These are phyloP conservation scores for Thuja plicata DNA, from an alignment of 83 land plant genomes.

Conservation along the genomic window DNA sequence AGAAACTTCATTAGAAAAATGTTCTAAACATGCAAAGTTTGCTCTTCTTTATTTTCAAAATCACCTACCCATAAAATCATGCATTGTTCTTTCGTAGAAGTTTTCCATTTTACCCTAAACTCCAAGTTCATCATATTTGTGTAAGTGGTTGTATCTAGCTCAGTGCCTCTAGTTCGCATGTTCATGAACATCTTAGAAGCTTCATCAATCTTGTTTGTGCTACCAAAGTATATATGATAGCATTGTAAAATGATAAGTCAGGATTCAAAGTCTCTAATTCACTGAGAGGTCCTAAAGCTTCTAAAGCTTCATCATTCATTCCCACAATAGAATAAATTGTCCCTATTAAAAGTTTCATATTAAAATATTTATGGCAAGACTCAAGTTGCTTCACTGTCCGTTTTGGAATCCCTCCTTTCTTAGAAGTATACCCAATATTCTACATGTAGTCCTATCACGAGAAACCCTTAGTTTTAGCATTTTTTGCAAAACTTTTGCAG, in stretches of 20 bases:
- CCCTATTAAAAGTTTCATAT: conserved; percentile 40
- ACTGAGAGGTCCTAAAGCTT: conserved; percentile 16
- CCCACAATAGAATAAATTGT: conserved; percentile 39
- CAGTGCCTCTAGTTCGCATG: conserved; percentile 12
- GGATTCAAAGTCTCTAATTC: conserved; percentile 11
- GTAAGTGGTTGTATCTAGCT: conserved; percentile 15
- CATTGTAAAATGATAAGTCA: conserved; percentile 20
- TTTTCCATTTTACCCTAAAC: too few relatives aligned
- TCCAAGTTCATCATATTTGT: conserved; percentile 30
- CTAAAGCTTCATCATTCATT: too few relatives aligned
- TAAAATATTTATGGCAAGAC: too few relatives aligned
- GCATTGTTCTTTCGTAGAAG: too few relatives aligned
- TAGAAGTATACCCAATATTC: conserved; percentile 48
- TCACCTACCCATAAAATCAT: too few relatives aligned
- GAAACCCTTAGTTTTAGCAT: conserved; percentile 38
- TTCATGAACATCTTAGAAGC: conserved; percentile 18
- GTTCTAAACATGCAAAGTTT: too few relatives aligned
- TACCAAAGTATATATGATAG: conserved; percentile 23
- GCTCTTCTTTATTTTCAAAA: too few relatives aligned
- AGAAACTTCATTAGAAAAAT: too few relatives aligned
- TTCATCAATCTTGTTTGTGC: conserved; percentile 17
- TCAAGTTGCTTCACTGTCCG: conserved; percentile 52
- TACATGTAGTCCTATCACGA: conserved; percentile 66
- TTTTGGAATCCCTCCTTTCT: conserved; percentile 51
- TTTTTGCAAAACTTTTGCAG: conserved; percentile 39